These are phyloP conservation scores for Puccinia hordei DNA, from an alignment of 1,284 basidiomycete species.

Conservation along the genomic window DNA sequence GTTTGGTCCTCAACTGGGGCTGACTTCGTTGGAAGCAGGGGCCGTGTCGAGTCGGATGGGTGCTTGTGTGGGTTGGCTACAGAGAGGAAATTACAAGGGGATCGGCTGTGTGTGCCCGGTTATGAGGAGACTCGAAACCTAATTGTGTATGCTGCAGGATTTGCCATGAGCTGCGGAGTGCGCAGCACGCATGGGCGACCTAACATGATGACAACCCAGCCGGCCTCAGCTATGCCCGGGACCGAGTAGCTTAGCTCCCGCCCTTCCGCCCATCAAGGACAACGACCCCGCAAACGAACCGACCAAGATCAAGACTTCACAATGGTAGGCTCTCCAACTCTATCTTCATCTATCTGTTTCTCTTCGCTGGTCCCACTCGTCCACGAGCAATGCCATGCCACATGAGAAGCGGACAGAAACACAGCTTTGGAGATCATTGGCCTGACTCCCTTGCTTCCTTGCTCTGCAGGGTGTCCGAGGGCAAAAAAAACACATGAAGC, in stretches of 20 bases:
- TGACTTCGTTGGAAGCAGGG: conserved; percentile 51
- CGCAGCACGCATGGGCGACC: not conserved
- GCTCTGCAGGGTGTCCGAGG: conserved; percentile 64
- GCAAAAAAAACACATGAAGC: conserved; percentile 99
- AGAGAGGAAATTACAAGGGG: too few relatives aligned
- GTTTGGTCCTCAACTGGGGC: conserved; percentile 47
- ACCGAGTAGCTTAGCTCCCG: not conserved
- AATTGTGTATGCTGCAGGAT: not conserved
- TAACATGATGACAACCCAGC: conserved; percentile 1
- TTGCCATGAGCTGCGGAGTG: not conserved
- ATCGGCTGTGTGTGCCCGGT: not conserved
- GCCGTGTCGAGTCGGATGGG: conserved; percentile 39
- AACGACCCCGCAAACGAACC: not conserved
- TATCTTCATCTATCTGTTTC: conserved; percentile 14
- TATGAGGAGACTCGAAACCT: not conserved
- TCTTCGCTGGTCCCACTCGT: conserved; percentile 27
- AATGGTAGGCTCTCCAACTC: conserved; percentile 33
- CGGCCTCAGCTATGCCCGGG: too few relatives aligned
- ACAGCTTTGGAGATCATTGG: conserved; percentile 51
- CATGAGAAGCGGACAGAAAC: conserved; percentile 41
- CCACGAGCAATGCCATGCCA: conserved; percentile 18
- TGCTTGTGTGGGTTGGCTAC: not conserved
- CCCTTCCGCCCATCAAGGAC: not conserved
- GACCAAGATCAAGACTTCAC: conserved; percentile 4
- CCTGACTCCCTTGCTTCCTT: conserved; percentile 52